A percentile compares a stretch with the other conserved stretches of the same genome.
Conservation (phyloP, 805 yeast genomes). For the Candida stauntonica region DNA sequence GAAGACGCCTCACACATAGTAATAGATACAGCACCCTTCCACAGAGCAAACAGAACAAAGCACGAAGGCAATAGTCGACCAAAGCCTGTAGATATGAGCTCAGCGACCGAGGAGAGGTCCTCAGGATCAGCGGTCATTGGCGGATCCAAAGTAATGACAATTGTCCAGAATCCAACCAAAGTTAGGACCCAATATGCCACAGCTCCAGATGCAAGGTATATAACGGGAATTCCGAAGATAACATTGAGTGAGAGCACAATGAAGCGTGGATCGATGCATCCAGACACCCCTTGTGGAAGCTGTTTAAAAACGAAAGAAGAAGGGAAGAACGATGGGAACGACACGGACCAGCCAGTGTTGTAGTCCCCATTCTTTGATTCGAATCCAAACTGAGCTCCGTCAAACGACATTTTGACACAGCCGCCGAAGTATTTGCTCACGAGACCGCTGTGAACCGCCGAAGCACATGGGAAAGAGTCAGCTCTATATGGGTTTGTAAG, state of each 20-base stretch:
- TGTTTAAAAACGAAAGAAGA: constrained; percentile 59
- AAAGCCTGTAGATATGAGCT: constrained; percentile 64
- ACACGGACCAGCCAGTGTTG: constrained; percentile 47
- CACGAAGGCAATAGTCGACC: constrained; percentile 72
- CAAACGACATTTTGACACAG: constrained; percentile 57
- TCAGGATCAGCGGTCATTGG: constrained; percentile 58
- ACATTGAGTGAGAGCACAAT: constrained; percentile 54
- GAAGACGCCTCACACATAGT: constrained; percentile 43
- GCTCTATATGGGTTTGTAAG: constrained; percentile 70
- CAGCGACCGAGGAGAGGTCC: constrained; percentile 50
- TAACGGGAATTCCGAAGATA: constrained; percentile 56
- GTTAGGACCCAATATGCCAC: constrained; percentile 59
- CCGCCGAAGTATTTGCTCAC: constrained; percentile 76
- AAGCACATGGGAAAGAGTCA: constrained; percentile 85
- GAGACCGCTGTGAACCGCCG: constrained; percentile 83
- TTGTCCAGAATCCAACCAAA: constrained; percentile 79
- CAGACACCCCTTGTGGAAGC: constrained; percentile 35
- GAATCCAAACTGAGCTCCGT: constrained; percentile 50
- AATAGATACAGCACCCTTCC: constrained; percentile 50
- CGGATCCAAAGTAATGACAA: constrained; percentile 72
- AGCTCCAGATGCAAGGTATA: constrained; percentile 42
- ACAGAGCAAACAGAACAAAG: constrained; percentile 65
- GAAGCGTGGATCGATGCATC: constrained; percentile 69
- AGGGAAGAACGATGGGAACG: constrained; percentile 71
- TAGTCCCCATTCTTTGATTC: constrained; percentile 43